Evolutionary conservation across 2,329 filamentous ascomycete genomes (phyloP).

Genomic region (Cladophialophora carrionii): DNA sequence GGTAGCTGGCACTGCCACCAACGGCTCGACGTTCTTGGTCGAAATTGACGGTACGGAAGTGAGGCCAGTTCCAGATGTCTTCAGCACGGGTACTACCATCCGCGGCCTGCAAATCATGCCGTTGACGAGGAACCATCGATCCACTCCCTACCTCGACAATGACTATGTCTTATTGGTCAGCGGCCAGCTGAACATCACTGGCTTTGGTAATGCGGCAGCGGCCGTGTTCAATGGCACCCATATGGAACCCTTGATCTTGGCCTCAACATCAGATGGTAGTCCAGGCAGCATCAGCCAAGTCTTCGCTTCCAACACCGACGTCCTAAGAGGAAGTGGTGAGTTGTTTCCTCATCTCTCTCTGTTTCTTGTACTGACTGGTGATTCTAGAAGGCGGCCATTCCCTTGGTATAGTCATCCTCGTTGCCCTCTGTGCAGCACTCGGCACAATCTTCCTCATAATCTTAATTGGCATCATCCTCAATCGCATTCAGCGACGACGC

Average conservation of each 20-base stretch:
- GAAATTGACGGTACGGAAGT: constrained; percentile 78
- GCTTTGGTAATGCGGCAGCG: constrained; percentile 80
- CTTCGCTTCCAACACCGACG: constrained; percentile 79
- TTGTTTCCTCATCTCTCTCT: constrained; percentile 32
- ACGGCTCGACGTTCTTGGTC: constrained; percentile 75
- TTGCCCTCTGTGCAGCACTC: constrained; percentile 53
- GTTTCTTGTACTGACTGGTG: constrained; percentile 14
- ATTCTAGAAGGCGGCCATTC: constrained; percentile 46
- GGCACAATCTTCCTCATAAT: constrained; percentile 55
- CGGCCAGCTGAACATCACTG: constrained; percentile 75
- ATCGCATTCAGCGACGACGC: constrained; percentile 52
- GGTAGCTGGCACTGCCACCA: constrained; percentile 72
- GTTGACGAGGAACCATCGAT: constrained; percentile 68
- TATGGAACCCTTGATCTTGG: constrained; percentile 78
- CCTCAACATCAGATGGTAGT: constrained; percentile 66
- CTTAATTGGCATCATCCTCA: constrained; percentile 52
- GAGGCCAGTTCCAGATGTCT: constrained; percentile 64
- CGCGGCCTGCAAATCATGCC: constrained; percentile 80
- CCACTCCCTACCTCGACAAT: constrained; percentile 65
- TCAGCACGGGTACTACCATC: constrained; percentile 70
- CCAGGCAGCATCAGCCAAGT: constrained; percentile 77
- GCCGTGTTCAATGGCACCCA: constrained; percentile 83
- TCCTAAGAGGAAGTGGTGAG: constrained; percentile 69
- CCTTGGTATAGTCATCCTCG: constrained; percentile 51
- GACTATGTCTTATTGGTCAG: constrained; percentile 78